phyloP scores from a whole-genome alignment of 345 rosid genomes.

The Eucalyptus sp. region DNA sequence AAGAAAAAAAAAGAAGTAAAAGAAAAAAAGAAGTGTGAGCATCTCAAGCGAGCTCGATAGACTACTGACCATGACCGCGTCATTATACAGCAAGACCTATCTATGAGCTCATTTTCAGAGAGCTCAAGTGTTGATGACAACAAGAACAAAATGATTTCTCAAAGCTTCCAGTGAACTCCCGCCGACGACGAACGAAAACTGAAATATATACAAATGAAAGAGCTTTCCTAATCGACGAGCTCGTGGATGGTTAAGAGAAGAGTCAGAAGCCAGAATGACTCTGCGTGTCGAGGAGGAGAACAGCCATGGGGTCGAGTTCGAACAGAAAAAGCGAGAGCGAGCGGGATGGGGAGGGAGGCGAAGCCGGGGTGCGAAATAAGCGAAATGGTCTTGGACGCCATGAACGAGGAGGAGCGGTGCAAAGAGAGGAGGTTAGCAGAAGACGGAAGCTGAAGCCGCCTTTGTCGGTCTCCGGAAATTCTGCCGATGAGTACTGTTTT shows the following conservation, averaged over 20 bases:
- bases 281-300: rapidly evolving
- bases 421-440: neutral
- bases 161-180: neutral
- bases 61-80: neutral
- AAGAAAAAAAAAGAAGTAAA: neutral
- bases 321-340: neutral
- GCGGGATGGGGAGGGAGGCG: neutral
- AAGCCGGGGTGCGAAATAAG: neutral
- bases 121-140: neutral
- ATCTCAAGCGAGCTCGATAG: neutral
- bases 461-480: neutral
- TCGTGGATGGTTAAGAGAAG: neutral
- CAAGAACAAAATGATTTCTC: neutral
- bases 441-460: neutral
- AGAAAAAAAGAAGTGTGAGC: neutral
- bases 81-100: neutral
- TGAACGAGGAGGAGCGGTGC: neutral
- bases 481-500: neutral
- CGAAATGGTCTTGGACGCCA: neutral
- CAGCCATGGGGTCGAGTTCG: neutral
- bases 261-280: neutral
- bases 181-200: neutral
- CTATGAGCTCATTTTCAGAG: neutral
- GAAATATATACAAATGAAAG: neutral
- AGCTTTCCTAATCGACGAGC: neutral